Evolutionary conservation across 306 rosid species (phyloP), one percentile per base, ranked within the genome.

Genomic region (Castanea sativa): DNA sequence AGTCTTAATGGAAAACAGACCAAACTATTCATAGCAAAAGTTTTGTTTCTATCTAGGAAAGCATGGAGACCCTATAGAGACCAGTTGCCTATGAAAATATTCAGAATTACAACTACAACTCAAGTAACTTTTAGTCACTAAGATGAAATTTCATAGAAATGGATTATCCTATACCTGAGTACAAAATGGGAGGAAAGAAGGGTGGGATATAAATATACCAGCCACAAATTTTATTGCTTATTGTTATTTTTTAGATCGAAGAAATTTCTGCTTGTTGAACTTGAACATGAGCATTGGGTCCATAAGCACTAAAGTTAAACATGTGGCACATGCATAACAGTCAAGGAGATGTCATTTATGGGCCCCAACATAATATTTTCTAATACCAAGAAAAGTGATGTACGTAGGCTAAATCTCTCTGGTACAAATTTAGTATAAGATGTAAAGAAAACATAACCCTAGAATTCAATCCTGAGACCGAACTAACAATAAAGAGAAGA

Each of bases 281-380:
- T 35, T 63, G 38, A 16, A 18, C 64, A 76, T 63, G 38, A 16
- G 38, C 69, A 76, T 19, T 61, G 74, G 79, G 83, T 80, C 86
- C 85, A 74, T 76, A 32, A 27, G 75, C 61, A 32, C 77, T 71
- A 79, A 61, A 73, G 85, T 84, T 65, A 73, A 79, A 77, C 70
- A 77, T 76, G 78, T 43, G 81, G 85, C 88, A 84, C 85, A 84
- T 84, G 85, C 79, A 71, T 70, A 43, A 70, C 73, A 73, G 71
- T 55, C 75, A 79, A 84, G 83, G 71, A 53, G 59, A 63, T 52
- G 76, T 81, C 60, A 79, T 52, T 82, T 60, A 25, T 72, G 56
- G 63, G 45, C 33, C 83, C 63, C 73, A 29, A 73, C 43, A 30
- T 29, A 58, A 49, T 38, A 49, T 9, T 76, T n/a, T n/a, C 10